Evolutionary conservation across 2,329 filamentous ascomycete genomes (phyloP), one percentile per base, ranked within the genome.

Genomic region (Phialophora expanda): DNA sequence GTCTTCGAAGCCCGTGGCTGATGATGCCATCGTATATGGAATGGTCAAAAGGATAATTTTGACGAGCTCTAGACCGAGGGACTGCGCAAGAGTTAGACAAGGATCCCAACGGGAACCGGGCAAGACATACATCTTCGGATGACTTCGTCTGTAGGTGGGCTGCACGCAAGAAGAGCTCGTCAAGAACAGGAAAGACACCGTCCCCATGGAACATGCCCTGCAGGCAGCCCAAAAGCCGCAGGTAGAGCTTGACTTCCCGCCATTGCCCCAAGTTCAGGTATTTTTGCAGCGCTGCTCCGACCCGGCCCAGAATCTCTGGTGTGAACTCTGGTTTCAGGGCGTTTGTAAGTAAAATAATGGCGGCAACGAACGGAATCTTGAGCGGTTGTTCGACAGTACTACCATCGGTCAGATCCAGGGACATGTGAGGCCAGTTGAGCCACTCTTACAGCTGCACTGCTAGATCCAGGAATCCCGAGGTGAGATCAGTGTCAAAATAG

Each of bases 1-100:
- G 70, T 90, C 84, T 72, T 89, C 87, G 74, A 90, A 89, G 57
- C 88, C 87, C 7, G 61, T 70, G 14, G 67, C 70, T 0, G 89
- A 86, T 2, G 91, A 87, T 9, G 89, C 87, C 84, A 97, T 89
- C 62, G 92, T 84, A 77, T 98, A 99, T 0, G 95, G 94, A 65
- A 99, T 90, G 0, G 94, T 97, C 56, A 97, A 87, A 53, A 98
- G 87, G 70, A 99, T 97, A 73, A 97, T 93, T 80, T 97, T 98
- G 77, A 97, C 93, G 38, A 99, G 86, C 80, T 98, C 95, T 50
- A 96, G 79, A 22, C 87, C 87, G 57, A 90, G 79, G 51, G 86
- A 79, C 84, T 87, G 70, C 73, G 69, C 68, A 66, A 66, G 56
- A 60, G 51, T 75, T 51, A 74, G 70, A 55, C 44, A 57, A 24